Conservation (phyloP, 495 filamentous ascomycete genomes). For the Aspergillus ellipticus region DNA sequence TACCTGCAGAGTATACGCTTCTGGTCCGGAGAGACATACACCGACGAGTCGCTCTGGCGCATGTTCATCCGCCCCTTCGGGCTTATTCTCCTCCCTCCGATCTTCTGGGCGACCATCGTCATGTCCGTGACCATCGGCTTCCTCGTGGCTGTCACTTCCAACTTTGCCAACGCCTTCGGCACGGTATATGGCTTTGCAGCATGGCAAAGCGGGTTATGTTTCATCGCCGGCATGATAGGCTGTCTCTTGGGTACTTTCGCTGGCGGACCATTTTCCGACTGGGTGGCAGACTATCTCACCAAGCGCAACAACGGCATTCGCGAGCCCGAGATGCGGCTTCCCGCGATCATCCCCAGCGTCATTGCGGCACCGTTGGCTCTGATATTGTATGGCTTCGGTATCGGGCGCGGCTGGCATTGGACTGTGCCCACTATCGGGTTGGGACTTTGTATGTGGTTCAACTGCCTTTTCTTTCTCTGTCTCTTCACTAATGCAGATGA, state of each 20-base stretch:
- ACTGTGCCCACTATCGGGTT: background rate
- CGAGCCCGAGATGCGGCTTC: constrained; percentile 53
- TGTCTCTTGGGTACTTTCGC: background rate
- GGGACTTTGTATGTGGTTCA: background rate
- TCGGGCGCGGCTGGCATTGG: background rate
- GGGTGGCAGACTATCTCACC: constrained; percentile 46
- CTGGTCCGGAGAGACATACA: background rate
- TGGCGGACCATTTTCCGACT: constrained; percentile 32
- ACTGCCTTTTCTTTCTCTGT: background rate
- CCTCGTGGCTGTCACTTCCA: background rate
- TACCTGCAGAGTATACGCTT: background rate
- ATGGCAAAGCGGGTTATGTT: background rate
- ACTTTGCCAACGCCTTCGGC: background rate
- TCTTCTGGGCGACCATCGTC: background rate
- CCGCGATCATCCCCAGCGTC: constrained; percentile 15
- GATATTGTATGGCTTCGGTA: background rate
- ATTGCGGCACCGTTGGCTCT: background rate
- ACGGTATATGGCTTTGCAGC: background rate
- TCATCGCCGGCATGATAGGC: background rate
- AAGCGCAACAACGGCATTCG: constrained; percentile 48
- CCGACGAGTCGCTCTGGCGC: background rate
- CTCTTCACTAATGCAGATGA: background rate
- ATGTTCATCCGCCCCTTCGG: background rate
- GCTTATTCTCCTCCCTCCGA: background rate
- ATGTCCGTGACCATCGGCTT: background rate